Base-by-base conservation (phyloP, 2,329 filamentous ascomycete genomes). In the Fusarium buharicum region DNA sequence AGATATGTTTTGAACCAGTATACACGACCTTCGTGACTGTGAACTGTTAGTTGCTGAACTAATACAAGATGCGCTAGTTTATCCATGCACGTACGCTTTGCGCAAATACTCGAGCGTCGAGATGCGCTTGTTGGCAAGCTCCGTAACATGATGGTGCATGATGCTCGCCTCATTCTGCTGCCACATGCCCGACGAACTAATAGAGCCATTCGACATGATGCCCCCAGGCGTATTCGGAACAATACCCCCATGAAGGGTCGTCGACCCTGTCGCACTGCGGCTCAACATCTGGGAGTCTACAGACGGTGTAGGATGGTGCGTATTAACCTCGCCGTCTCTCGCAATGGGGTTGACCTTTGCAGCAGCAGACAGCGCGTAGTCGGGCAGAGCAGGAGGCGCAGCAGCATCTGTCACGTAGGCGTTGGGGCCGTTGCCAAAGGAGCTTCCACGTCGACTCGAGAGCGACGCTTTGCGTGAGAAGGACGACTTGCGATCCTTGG, bases 1-100 rank as follows among this genome's bases (percentile, higher is more conserved):
- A 96, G 90, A 59, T 97, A 86, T 0, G 95, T 97, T 78, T 97
- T 97, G 82, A 98, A 97, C 93, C 95, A 98, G 80, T 96, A 98
- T 37, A 97, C 88, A 55, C 92, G 89, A 59, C 94, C 93, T 78
- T 97, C 93, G 73, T 99, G 93, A 24, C 92, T 96, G 37, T 44
- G 6, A 17, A 20, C 8, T 13, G 41, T 62, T 49, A 55, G 47
- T 16, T 3, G 16, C 33, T 24, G 36, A 53, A 3, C 7, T 12
- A 0, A 5, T 10, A 4, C 13, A 2, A 3, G 3, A n/a, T 16
- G 11, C 11, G 2, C n/a, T 17, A 4, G 4, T n/a, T 7, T n/a
- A 14, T 28, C n/a, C 7, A 8, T 24, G 6, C 7, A 84, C 91
- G 69, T 79, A 96, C 92, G 93, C 90, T 79, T 96, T 97, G 61